Evolutionary conservation across 1,139 yeast genomes (phyloP).

Genomic region (Geotrichum cucujoidarum): DNA sequence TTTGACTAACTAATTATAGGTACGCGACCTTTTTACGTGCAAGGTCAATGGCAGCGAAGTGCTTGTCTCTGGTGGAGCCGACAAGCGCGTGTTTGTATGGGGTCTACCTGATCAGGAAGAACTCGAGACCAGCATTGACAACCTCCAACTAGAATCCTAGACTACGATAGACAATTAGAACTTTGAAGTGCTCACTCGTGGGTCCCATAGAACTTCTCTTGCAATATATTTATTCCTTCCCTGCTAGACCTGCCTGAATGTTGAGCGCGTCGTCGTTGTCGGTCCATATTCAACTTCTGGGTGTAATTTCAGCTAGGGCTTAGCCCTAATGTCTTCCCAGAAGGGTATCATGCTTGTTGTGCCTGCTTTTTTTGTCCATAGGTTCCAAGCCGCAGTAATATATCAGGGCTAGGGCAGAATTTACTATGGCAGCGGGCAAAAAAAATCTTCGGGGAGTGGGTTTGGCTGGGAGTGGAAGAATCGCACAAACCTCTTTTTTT

Average conservation of each 20-base stretch:
- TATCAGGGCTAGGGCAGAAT: slow-evolving; percentile 2
- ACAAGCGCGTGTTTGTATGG: slow-evolving; percentile 13
- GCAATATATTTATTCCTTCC: too few species aligned
- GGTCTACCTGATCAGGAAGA: background rate
- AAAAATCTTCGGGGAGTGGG: background rate
- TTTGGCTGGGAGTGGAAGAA: background rate
- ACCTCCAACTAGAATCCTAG: background rate
- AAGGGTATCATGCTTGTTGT: too few species aligned
- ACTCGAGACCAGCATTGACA: background rate
- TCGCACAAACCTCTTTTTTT: slow-evolving; percentile 9
- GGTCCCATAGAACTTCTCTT: too few species aligned
- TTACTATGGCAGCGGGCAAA: background rate
- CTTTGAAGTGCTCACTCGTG: too few species aligned
- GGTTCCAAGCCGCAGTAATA: too few species aligned
- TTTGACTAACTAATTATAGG: background rate
- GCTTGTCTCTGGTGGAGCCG: slow-evolving; percentile 13
- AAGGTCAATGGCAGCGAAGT: slow-evolving; percentile 3
- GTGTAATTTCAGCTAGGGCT: too few species aligned
- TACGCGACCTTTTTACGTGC: slow-evolving; percentile 9
- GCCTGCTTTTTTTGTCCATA: too few species aligned
- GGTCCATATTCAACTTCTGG: too few species aligned
- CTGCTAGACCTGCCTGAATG: too few species aligned
- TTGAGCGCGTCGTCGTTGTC: too few species aligned
- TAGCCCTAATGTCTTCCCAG: too few species aligned
- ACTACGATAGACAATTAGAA: background rate